Conservation (phyloP, 129 eudicot genomes). For the Daucus carota region DNA sequence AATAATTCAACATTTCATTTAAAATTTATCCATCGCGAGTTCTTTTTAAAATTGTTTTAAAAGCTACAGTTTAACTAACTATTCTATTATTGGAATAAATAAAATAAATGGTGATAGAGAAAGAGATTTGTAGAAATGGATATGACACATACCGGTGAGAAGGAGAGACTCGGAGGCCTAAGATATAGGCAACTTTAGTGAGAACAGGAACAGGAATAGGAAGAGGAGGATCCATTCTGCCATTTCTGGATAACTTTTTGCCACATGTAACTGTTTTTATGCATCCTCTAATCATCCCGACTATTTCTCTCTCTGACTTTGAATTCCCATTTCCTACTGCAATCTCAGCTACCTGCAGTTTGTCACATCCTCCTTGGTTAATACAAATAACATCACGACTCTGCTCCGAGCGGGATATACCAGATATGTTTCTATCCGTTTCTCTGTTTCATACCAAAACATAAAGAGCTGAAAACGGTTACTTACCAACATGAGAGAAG, state of each 20-base stretch:
- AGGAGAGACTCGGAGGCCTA: constrained; percentile 64
- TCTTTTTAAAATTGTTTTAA: neutral
- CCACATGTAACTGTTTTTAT: constrained; percentile 60
- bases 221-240: neutral
- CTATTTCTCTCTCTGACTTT: constrained; percentile 31
- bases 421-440: neutral
- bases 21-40: no score
- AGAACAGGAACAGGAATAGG: constrained; percentile 39
- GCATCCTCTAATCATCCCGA: constrained; percentile 86
- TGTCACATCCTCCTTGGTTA: neutral
- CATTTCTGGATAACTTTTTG: constrained; percentile 15
- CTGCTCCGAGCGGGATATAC: neutral
- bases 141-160: constrained; percentile 28
- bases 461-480: neutral
- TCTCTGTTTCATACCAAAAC: no score
- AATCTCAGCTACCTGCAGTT: constrained; percentile 45
- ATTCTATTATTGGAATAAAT: neutral
- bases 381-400: no score
- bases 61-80: neutral
- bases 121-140: neutral
- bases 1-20: neutral
- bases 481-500: constrained; percentile 53
- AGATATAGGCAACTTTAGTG: constrained; percentile 76
- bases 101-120: neutral
- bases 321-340: constrained; percentile 18